A percentile compares a stretch with the other conserved stretches of the same genome.
phyloP scores from a whole-genome alignment of 2,329 filamentous ascomycete species.

The Epichloe hybrida region DNA sequence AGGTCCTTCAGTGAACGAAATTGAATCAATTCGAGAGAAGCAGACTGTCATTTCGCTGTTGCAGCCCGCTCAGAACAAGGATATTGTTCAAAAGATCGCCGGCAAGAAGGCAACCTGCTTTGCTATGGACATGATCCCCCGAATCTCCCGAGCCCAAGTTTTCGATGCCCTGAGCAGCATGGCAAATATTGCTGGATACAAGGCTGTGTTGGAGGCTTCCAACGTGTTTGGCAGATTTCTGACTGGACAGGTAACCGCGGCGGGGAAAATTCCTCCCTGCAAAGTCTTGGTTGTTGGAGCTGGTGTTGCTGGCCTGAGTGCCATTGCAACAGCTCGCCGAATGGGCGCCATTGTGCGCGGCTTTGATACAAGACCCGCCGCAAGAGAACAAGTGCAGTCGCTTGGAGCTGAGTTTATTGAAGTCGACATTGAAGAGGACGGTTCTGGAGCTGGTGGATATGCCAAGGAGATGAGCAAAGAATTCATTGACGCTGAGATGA shows the following conservation, averaged over 20 bases:
- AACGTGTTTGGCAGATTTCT: constrained; percentile 82
- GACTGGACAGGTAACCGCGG: constrained; percentile 80
- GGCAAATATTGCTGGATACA: constrained; percentile 91
- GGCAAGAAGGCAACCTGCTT: constrained; percentile 60
- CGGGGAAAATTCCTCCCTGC: constrained; percentile 78
- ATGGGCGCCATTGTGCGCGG: constrained; percentile 83
- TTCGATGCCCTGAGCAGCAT: constrained; percentile 85
- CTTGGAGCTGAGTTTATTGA: constrained; percentile 84
- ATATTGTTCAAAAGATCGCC: constrained; percentile 60
- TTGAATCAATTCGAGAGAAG: constrained; percentile 51
- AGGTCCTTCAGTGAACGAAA: constrained; percentile 56
- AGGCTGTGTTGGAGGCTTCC: constrained; percentile 77
- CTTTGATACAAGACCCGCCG: constrained; percentile 82
- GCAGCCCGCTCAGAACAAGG: constrained; percentile 68
- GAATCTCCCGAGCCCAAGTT: constrained; percentile 76
- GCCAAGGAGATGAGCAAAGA: constrained; percentile 91
- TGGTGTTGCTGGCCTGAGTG: constrained; percentile 76
- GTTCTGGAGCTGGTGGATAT: constrained; percentile 73
- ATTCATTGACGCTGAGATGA: constrained; percentile 88
- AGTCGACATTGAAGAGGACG: constrained; percentile 73
- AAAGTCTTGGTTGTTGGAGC: constrained; percentile 86
- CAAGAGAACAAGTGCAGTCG: constrained; percentile 79
- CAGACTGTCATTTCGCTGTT: constrained; percentile 72
- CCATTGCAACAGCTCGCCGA: constrained; percentile 73
- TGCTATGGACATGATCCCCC: constrained; percentile 86